phyloP scores from a whole-genome alignment of 495 filamentous ascomycete species.

The Neurospora cerealis region DNA sequence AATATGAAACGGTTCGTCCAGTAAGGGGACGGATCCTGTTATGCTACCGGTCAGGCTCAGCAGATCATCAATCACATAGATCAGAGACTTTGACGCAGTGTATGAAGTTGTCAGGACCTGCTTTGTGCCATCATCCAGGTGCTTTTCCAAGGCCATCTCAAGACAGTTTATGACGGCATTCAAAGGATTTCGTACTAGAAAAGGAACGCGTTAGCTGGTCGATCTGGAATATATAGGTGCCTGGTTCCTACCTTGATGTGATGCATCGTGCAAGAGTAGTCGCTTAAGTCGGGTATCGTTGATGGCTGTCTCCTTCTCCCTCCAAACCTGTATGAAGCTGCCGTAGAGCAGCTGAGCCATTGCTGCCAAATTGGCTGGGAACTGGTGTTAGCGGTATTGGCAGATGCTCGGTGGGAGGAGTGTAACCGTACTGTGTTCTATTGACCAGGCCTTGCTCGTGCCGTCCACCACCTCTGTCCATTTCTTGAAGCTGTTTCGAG shows the following conservation, averaged over 20 bases:
- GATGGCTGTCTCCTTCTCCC: conserved; percentile 53
- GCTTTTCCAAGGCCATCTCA: conserved; percentile 73
- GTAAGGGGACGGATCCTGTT: conserved; percentile 58
- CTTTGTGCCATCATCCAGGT: conserved; percentile 60
- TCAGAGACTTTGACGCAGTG: conserved; percentile 81
- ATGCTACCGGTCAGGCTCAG: conserved; percentile 75
- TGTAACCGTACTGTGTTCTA: conserved; percentile 31
- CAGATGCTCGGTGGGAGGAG: not conserved
- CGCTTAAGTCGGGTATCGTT: conserved; percentile 57
- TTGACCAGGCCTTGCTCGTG: conserved; percentile 54
- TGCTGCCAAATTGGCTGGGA: conserved; percentile 57
- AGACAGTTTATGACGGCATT: conserved; percentile 87
- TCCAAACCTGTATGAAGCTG: conserved; percentile 65
- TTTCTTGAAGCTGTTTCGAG: conserved; percentile 55
- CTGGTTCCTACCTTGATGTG: conserved; percentile 37
- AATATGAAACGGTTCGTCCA: conserved; percentile 63
- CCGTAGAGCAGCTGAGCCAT: conserved; percentile 77
- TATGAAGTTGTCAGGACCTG: conserved; percentile 71
- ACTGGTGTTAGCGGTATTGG: conserved; percentile 1
- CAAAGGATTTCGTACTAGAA: conserved; percentile 68
- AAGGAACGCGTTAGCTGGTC: not conserved
- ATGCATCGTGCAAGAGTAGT: conserved; percentile 69
- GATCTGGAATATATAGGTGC: not conserved
- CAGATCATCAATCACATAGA: conserved; percentile 84
- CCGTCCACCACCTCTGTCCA: conserved; percentile 60